These are phyloP conservation scores for Scutellaria baicalensis DNA, from an alignment of 257 asterid species.

Conservation along the genomic window DNA sequence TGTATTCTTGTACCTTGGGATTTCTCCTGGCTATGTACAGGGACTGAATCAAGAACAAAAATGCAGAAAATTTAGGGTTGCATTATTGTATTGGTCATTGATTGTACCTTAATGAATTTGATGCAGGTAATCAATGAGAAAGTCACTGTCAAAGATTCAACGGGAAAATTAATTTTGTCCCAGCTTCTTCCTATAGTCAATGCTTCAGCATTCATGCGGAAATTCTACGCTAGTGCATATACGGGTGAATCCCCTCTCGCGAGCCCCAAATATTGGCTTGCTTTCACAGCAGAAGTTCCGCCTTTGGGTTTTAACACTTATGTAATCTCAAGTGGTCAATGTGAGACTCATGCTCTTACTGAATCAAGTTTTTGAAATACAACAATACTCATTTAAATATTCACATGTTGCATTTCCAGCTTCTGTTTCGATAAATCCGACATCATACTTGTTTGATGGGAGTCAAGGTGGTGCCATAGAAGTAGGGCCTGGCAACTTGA, in stretches of 20 bases:
- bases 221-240: conserved; percentile 53
- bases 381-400: neutral
- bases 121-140: conserved; percentile 60
- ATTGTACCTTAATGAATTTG: conserved; percentile 12
- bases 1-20: neutral
- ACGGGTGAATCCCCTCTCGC: conserved; percentile 44
- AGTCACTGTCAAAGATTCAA: conserved; percentile 60
- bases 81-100: neutral
- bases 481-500: conserved; percentile 80
- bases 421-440: conserved; percentile 34
- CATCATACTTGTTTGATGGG: conserved; percentile 24
- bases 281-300: conserved; percentile 71
- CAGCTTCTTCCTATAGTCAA: conserved; percentile 70
- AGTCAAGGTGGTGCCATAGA: conserved; percentile 42
- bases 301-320: conserved; percentile 89
- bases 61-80: neutral
- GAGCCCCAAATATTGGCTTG: conserved; percentile 63
- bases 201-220: conserved; percentile 44
- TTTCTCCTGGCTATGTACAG: neutral
- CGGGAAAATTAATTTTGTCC: conserved; percentile 57
- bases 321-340: conserved; percentile 40
- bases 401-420: conserved; percentile 28
- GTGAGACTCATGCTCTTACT: conserved; percentile 6
- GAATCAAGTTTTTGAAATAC: neutral
- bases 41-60: neutral